These are phyloP conservation scores for Coemansia sp. DNA, from an alignment of 192 early-diverging fungal species.

Conservation along the genomic window DNA sequence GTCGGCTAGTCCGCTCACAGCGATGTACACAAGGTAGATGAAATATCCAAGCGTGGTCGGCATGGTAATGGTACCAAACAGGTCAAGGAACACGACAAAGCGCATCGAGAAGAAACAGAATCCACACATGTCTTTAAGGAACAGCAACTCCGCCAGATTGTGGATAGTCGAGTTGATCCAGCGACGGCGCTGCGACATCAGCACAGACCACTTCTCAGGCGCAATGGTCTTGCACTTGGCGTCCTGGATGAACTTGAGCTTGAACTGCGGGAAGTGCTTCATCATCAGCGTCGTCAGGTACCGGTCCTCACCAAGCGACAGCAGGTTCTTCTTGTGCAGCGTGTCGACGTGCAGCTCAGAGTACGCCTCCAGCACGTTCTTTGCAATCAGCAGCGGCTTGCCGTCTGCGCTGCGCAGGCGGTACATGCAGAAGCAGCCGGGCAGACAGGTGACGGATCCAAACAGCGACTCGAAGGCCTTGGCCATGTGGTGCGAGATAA, in stretches of 20 bases:
- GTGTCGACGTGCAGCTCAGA: conserved; percentile 85
- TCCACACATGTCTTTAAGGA: conserved; percentile 80
- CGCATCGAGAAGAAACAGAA: conserved; percentile 96
- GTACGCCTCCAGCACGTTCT: conserved; percentile 75
- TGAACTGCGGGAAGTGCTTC: conserved; percentile 88
- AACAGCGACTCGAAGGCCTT: neutral
- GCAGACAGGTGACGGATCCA: conserved; percentile 56
- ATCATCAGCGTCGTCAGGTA: conserved; percentile 92
- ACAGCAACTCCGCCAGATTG: conserved; percentile 82
- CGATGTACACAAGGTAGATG: conserved; percentile 66
- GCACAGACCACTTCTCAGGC: conserved; percentile 76
- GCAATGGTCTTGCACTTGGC: conserved; percentile 80
- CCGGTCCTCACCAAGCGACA: conserved; percentile 61
- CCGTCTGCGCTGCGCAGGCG: conserved; percentile 54
- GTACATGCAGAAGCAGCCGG: conserved; percentile 81
- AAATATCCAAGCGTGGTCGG: conserved; percentile 77
- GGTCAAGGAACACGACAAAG: conserved; percentile 87
- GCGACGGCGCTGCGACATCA: conserved; percentile 89
- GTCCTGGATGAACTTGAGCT: conserved; percentile 79
- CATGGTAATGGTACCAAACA: conserved; percentile 69
- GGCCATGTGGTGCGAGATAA: conserved; percentile 76
- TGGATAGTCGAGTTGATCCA: conserved; percentile 99
- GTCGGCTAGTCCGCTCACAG: conserved; percentile 51
- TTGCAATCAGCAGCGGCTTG: conserved; percentile 76
- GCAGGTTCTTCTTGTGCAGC: neutral